Percentiles rank a stretch among this genome's conserved stretches.
Conservation (phyloP, 306 rosid genomes). For the Acmispon strigosus region DNA sequence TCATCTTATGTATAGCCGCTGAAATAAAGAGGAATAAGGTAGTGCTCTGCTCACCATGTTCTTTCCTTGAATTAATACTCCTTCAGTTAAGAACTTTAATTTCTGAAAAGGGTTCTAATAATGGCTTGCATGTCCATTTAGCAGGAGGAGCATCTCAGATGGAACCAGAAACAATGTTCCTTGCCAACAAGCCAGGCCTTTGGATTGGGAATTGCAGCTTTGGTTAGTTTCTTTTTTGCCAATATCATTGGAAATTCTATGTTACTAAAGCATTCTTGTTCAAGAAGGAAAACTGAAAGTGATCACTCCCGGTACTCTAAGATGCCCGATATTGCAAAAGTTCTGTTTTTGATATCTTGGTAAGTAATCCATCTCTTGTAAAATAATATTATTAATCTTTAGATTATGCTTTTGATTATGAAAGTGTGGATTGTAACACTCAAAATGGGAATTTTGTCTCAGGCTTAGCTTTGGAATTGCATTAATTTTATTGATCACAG, state of each 20-base stretch:
- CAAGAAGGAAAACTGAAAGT: constrained; percentile 20
- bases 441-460: no score
- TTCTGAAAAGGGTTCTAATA: background rate
- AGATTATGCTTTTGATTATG: background rate
- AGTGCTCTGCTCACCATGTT: no score
- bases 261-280: constrained; percentile 24
- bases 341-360: constrained; percentile 60
- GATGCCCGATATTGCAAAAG: constrained; percentile 22
- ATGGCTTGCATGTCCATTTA: no score
- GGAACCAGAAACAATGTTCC: constrained; percentile 51
- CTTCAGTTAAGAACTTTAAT: no score
- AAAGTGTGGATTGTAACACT: no score
- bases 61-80: no score
- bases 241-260: constrained; percentile 47
- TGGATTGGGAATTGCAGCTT: constrained; percentile 59
- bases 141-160: constrained; percentile 45
- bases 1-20: constrained; percentile 54
- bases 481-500: constrained; percentile 36
- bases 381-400: no score
- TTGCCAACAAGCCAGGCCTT: constrained; percentile 54
- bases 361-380: constrained; percentile 22
- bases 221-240: constrained; percentile 45
- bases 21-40: constrained; percentile 53
- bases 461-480: constrained; percentile 70
- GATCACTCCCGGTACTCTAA: constrained; percentile 27